Conservation (phyloP, 1,284 basidiomycete genomes). For the Cryptococcus sp. region DNA sequence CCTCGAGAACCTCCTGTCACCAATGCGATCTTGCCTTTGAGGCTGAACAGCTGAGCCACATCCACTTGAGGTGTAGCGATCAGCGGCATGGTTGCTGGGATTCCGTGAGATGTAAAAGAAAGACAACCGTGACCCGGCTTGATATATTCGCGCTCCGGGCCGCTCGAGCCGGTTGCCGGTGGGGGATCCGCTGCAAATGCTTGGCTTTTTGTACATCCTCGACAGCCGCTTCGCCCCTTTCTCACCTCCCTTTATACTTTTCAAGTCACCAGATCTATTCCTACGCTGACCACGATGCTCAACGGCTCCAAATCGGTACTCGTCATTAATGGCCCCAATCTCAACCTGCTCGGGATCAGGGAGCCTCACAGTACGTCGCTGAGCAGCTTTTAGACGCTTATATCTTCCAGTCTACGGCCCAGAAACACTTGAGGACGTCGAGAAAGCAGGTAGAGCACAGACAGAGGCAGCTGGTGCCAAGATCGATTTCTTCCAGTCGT, state of each 20-base stretch:
- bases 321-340: constrained; percentile 41
- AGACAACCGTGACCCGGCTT: neutral
- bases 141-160: too few relatives aligned
- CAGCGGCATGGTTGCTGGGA: constrained; percentile 1
- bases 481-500: constrained; percentile 33
- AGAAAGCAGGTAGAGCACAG: constrained; percentile 7
- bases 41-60: constrained; percentile 35
- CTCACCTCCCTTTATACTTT: too few relatives aligned
- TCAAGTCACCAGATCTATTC: too few relatives aligned
- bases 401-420: constrained; percentile 34
- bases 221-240: too few relatives aligned
- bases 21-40: constrained; percentile 44
- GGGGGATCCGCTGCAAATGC: too few relatives aligned
- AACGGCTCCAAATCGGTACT: constrained; percentile 17
- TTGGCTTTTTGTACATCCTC: too few relatives aligned
- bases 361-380: constrained; percentile 38
- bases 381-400: neutral
- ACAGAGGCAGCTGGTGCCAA: constrained; percentile 12
- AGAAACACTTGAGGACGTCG: constrained; percentile 37
- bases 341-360: constrained; percentile 43
- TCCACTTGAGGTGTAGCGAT: constrained; percentile 9
- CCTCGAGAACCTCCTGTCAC: constrained; percentile 22
- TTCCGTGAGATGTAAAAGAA: neutral
- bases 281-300: constrained; percentile 8
- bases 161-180: too few relatives aligned